A percentile compares a stretch with the other conserved stretches of the same genome.
phyloP scores from a whole-genome alignment of 495 filamentous ascomycete species.

The Lophium mytilinum region DNA sequence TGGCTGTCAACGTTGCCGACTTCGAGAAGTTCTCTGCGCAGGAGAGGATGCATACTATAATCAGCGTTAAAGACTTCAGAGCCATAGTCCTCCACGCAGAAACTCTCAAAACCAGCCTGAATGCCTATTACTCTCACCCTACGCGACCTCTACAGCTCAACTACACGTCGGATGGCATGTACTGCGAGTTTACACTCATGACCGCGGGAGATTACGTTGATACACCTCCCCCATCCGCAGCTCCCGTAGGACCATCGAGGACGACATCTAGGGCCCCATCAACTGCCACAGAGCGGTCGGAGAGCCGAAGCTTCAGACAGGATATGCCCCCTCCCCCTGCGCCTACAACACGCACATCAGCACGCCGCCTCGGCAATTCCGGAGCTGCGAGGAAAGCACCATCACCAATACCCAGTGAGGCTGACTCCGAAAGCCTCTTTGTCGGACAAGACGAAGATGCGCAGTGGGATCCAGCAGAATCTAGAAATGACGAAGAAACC shows the following conservation, averaged over 20 bases:
- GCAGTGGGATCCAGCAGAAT: conserved; percentile 73
- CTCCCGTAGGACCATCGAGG: conserved; percentile 15
- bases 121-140: conserved; percentile 72
- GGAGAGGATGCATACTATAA: conserved; percentile 75
- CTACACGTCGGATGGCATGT: conserved; percentile 65
- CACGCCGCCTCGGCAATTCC: conserved; percentile 5
- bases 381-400: conserved; percentile 5
- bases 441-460: conserved; percentile 60
- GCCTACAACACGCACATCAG: conserved; percentile 20
- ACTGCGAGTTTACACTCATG: conserved; percentile 88
- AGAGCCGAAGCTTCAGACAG: conserved; percentile 3
- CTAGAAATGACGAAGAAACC: conserved; percentile 56
- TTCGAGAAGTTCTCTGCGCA: conserved; percentile 77
- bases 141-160: conserved; percentile 74
- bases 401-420: conserved; percentile 40
- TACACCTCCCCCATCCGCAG: conserved; percentile 30
- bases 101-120: conserved; percentile 58
- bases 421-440: conserved; percentile 71
- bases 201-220: conserved; percentile 68
- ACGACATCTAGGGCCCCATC: conserved; percentile 21
- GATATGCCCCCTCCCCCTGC: conserved; percentile 32
- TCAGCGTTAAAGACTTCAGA: conserved; percentile 92
- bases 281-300: conserved; percentile 10
- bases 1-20: conserved; percentile 76
- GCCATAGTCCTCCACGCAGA: conserved; percentile 81